Percentiles rank a stretch among this genome's conserved stretches.
Conservation (phyloP, 2,329 filamentous ascomycete species). For the Cladosporium sp. region DNA sequence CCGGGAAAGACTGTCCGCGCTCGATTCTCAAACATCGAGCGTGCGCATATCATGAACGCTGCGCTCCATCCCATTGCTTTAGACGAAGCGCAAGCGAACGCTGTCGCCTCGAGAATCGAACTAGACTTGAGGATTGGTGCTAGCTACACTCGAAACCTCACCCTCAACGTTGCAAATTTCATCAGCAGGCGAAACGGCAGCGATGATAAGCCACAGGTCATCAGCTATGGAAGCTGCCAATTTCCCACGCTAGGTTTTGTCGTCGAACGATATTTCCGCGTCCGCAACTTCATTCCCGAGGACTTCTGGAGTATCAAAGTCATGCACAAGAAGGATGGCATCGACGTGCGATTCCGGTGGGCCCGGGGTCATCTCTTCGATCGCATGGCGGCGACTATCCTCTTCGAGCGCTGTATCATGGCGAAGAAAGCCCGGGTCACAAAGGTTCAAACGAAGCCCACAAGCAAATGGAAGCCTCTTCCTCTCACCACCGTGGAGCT, state of each 20-base stretch:
- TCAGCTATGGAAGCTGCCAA: conserved; percentile 64
- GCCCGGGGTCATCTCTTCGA: conserved; percentile 79
- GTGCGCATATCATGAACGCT: conserved; percentile 82
- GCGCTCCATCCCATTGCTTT: conserved; percentile 70
- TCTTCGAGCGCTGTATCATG: conserved; percentile 77
- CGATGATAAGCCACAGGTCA: conserved; percentile 54
- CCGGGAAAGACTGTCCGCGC: conserved; percentile 67
- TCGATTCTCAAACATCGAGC: conserved; percentile 91
- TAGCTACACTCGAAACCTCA: conserved; percentile 85
- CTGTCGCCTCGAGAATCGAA: conserved; percentile 83
- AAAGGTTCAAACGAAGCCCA: conserved; percentile 84
- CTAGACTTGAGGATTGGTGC: conserved; percentile 88
- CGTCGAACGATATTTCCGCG: conserved; percentile 89
- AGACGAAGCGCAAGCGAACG: conserved; percentile 79
- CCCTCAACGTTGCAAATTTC: conserved; percentile 66
- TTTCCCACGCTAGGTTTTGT: conserved; percentile 96
- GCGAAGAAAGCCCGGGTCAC: conserved; percentile 72
- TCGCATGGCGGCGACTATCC: conserved; percentile 67
- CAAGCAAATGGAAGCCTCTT: conserved; percentile 87
- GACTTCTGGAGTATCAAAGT: conserved; percentile 90
- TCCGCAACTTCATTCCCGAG: conserved; percentile 89
- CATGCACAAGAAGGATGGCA: conserved; percentile 67
- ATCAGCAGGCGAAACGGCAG: conserved; percentile 59
- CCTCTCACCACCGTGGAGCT: conserved; percentile 93
- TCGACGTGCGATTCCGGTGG: conserved; percentile 82